A percentile compares a stretch with the other conserved stretches of the same genome.
Evolutionary conservation across 2,329 filamentous ascomycete species (phyloP).

Genomic region (Tolypocladium inflatum): DNA sequence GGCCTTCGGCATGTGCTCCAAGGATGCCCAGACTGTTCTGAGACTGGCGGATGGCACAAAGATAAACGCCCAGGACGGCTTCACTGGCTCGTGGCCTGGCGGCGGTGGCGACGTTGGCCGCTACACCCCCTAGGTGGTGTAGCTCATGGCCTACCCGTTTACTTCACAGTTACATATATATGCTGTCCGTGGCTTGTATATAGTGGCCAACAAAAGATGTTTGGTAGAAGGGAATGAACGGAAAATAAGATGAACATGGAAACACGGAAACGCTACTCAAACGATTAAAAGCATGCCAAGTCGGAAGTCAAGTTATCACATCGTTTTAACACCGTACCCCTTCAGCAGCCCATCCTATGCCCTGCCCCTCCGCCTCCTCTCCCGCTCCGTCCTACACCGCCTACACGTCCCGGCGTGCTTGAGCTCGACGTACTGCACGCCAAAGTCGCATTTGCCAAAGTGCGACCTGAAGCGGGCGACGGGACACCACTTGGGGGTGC

Average conservation of each 20-base stretch:
- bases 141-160: background rate
- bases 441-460: conserved; percentile 1
- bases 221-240: background rate
- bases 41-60: conserved; percentile 24
- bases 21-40: conserved; percentile 24
- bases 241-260: background rate
- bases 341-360: too few relatives aligned
- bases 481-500: background rate
- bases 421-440: background rate
- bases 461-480: background rate
- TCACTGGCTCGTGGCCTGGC: conserved; percentile 23
- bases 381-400: background rate
- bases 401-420: background rate
- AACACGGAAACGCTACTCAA: background rate
- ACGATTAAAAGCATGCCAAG: background rate
- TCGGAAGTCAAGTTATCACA: background rate
- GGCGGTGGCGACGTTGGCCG: conserved; percentile 25
- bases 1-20: conserved; percentile 31
- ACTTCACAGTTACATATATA: background rate
- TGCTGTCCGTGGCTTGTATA: too few relatives aligned
- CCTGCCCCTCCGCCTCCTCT: background rate
- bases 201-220: background rate
- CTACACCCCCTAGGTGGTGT: conserved; percentile 16
- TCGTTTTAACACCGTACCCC: background rate
- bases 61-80: conserved; percentile 19